Evolutionary conservation across 2,329 filamentous ascomycete genomes (phyloP), one percentile per base, ranked within the genome.

Genomic region (Paracamarosporium sp.): DNA sequence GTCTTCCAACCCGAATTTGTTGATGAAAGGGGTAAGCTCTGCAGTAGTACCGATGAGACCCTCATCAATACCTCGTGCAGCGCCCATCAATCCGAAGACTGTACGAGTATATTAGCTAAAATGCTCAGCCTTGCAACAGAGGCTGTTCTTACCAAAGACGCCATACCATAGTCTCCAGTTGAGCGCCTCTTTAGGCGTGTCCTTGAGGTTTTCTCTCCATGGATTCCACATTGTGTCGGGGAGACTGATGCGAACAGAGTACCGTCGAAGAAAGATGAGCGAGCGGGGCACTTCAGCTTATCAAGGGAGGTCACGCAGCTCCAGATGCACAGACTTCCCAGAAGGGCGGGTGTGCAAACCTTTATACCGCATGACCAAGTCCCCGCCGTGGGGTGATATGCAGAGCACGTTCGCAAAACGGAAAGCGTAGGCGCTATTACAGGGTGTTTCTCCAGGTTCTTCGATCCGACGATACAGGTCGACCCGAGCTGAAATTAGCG

Each of bases 111-210:
- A 46, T 71, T 20, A 71, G 63, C 2, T 13, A 22, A 1, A 15
- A 11, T 22, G 12, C 31, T 8, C 3, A 11, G 25, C 27, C n/a
- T 15, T 33, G 13, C n/a, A 9, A 35, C 9, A 28, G 22, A 0
- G 31, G 5, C 30, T 6, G 12, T 1, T 31, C 72, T 55, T 64
- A 76, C 74, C 74, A 47, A 91, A 71, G 53, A 93, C 89, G 40
- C 90, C 88, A 75, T 90, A 91, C 88, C 89, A 92, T 60, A 93
- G 81, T 43, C 86, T 83, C 89, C 89, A 92, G 78, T 93, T 93
- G 74, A 92, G 86, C 60, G 88, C 84, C 69, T 90, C 86, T 54
- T 83, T 83, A 4, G 90, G 90, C 59, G 91, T 89, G 57, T 85
- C 85, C 47, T 87, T 80, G 60, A 89, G 75, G 68, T 86, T 76